Evolutionary conservation across 345 rosid species (phyloP).

Genomic region (Pseudoturritis turrita): DNA sequence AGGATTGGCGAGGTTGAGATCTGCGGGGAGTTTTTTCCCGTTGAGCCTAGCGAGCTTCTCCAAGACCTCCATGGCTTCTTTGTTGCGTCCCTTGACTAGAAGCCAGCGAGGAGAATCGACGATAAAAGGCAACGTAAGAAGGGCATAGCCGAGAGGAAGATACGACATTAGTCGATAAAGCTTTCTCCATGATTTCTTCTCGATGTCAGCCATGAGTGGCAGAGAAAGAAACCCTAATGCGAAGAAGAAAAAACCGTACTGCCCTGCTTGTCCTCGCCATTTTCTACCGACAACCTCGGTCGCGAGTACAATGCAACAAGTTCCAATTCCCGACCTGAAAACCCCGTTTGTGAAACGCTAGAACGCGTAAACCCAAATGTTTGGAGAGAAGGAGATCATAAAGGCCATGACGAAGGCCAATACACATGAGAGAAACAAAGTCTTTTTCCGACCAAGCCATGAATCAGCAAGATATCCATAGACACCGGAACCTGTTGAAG

Average conservation of each 20-base stretch:
- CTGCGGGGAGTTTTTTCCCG: conserved; percentile 44
- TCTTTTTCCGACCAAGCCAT: conserved; percentile 59
- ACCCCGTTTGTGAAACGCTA: conserved; percentile 64
- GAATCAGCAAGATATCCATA: conserved; percentile 58
- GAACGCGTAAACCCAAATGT: conserved; percentile 58
- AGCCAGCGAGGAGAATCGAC: conserved; percentile 87
- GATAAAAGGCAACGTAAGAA: conserved; percentile 41
- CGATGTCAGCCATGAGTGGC: conserved; percentile 50
- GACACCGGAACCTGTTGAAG: conserved; percentile 48
- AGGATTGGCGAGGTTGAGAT: conserved; percentile 39
- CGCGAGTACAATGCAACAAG: conserved; percentile 64
- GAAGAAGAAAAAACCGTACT: conserved; percentile 73
- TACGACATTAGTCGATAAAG: conserved; percentile 44
- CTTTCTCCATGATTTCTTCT: conserved; percentile 55
- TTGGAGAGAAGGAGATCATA: conserved; percentile 63
- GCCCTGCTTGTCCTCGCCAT: conserved; percentile 76
- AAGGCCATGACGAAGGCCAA: conserved; percentile 47
- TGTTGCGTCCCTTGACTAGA: conserved; percentile 40
- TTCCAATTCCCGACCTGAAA: conserved; percentile 54
- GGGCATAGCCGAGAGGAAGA: conserved; percentile 46
- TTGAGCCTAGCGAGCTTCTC: conserved; percentile 43
- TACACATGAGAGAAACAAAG: conserved; percentile 44
- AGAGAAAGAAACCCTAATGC: conserved; percentile 62
- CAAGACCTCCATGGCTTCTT: conserved; percentile 52
- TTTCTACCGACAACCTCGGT: conserved; percentile 67